Evolutionary conservation across 352 stramenopile genomes (phyloP).

Genomic region (Phytophthora agathidicida): DNA sequence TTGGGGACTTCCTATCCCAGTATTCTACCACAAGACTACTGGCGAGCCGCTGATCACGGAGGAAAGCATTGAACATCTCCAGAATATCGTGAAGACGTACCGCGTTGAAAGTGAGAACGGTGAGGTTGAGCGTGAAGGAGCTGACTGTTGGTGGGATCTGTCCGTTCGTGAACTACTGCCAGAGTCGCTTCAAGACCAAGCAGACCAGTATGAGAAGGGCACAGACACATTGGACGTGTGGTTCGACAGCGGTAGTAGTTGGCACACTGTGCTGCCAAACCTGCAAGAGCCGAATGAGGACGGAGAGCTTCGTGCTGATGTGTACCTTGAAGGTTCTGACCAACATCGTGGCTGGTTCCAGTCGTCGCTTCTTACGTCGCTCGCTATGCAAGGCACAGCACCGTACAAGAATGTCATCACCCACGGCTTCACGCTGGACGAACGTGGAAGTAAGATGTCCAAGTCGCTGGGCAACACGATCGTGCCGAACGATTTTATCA

Average conservation of each 20-base stretch:
- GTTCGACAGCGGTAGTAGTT: slow-evolving; percentile 96
- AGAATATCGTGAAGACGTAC: slow-evolving; percentile 60
- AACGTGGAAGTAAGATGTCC: slow-evolving; percentile 99
- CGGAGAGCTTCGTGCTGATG: slow-evolving; percentile 86
- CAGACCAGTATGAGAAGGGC: slow-evolving; percentile 93
- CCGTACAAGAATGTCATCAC: slow-evolving; percentile 98
- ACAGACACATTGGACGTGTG: slow-evolving; percentile 99
- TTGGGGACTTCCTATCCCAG: slow-evolving; percentile 98
- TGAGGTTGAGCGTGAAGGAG: slow-evolving; percentile 81
- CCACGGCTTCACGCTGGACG: slow-evolving; percentile 99
- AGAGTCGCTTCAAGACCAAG: slow-evolving; percentile 57
- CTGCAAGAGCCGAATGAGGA: slow-evolving; percentile 52
- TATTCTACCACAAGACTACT: slow-evolving; percentile 95
- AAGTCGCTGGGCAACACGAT: slow-evolving; percentile 98
- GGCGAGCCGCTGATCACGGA: slow-evolving; percentile 92
- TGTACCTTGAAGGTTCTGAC: slow-evolving; percentile 98
- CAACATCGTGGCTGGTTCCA: slow-evolving; percentile 99
- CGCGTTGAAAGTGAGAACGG: slow-evolving; percentile 29
- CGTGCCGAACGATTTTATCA: slow-evolving; percentile 95
- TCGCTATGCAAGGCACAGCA: slow-evolving; percentile 77
- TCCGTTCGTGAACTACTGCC: slow-evolving; percentile 74
- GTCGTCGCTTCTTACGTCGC: slow-evolving; percentile 95
- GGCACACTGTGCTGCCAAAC: slow-evolving; percentile 63
- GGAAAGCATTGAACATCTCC: slow-evolving; percentile 91
- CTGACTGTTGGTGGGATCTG: slow-evolving; percentile 97